Conservation (phyloP, 495 filamentous ascomycete species). For the Xylaria grammica region DNA sequence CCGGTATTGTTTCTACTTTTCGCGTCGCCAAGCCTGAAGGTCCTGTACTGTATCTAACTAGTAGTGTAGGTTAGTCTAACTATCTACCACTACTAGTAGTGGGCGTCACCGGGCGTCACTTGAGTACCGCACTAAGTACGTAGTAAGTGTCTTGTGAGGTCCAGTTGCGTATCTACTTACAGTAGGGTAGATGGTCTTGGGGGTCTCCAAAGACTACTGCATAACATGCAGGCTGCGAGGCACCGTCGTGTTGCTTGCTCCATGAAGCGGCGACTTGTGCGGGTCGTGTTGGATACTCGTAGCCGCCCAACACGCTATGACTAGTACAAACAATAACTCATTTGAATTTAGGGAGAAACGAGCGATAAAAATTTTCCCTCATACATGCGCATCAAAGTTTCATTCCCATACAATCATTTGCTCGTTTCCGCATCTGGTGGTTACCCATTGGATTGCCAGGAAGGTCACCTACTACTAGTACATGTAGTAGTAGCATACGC, state of each 20-base stretch:
- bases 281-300: slow-evolving; percentile 15
- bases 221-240: slow-evolving; percentile 26
- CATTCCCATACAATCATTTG: too few relatives aligned
- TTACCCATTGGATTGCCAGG: too few relatives aligned
- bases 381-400: too few relatives aligned
- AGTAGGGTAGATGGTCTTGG: not conserved
- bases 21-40: too few relatives aligned
- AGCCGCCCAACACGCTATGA: slow-evolving; percentile 16
- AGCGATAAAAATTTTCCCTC: slow-evolving; percentile 23
- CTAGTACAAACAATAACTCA: slow-evolving; percentile 4
- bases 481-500: not conserved
- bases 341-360: slow-evolving; percentile 10
- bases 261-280: slow-evolving; percentile 22
- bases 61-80: too few relatives aligned
- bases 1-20: slow-evolving; percentile 21
- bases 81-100: too few relatives aligned
- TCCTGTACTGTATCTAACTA: too few relatives aligned
- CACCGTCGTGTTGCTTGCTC: slow-evolving; percentile 20
- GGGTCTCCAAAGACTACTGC: slow-evolving; percentile 26
- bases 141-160: not conserved
- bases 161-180: not conserved
- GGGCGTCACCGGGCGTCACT: too few relatives aligned
- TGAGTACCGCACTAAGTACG: too few relatives aligned
- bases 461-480: too few relatives aligned
- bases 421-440: too few relatives aligned